Evolutionary conservation across 306 rosid species (phyloP).

Genomic region (Cucurbita moschata): DNA sequence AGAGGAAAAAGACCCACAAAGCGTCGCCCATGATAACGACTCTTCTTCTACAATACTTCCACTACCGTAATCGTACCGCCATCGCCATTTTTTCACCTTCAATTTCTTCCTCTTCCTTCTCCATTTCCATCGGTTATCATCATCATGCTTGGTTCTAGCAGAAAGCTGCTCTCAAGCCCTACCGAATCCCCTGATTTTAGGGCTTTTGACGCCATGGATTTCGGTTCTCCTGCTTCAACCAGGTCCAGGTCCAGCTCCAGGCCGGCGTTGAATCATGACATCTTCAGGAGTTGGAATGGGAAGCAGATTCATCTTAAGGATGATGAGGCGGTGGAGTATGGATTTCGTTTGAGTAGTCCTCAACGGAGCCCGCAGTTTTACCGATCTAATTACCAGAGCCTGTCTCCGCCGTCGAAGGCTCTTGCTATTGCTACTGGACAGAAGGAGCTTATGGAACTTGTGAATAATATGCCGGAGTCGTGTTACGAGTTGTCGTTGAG

Average conservation of each 20-base stretch:
- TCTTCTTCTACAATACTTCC: neutral
- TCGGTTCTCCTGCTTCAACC: neutral
- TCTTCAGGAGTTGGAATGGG: slow-evolving; percentile 5
- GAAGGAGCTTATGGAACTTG: slow-evolving; percentile 83
- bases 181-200: neutral
- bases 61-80: neutral
- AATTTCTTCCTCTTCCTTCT: neutral
- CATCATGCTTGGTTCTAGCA: neutral
- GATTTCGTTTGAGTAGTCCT: slow-evolving; percentile 10
- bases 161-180: neutral
- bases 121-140: neutral
- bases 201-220: neutral
- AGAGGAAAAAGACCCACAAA: neutral
- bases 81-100: neutral
- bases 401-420: slow-evolving; percentile 51
- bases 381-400: slow-evolving; percentile 21
- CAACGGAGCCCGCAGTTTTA: slow-evolving; percentile 19
- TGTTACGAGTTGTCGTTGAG: slow-evolving; percentile 69
- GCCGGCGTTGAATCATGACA: neutral
- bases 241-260: neutral
- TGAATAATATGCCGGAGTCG: slow-evolving; percentile 64
- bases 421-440: slow-evolving; percentile 72
- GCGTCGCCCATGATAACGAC: slow-evolving; percentile 1
- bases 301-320: neutral
- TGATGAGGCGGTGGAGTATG: neutral